Evolutionary conservation across 192 early-diverging fungal species (phyloP).

Genomic region (Coemansia sp.): DNA sequence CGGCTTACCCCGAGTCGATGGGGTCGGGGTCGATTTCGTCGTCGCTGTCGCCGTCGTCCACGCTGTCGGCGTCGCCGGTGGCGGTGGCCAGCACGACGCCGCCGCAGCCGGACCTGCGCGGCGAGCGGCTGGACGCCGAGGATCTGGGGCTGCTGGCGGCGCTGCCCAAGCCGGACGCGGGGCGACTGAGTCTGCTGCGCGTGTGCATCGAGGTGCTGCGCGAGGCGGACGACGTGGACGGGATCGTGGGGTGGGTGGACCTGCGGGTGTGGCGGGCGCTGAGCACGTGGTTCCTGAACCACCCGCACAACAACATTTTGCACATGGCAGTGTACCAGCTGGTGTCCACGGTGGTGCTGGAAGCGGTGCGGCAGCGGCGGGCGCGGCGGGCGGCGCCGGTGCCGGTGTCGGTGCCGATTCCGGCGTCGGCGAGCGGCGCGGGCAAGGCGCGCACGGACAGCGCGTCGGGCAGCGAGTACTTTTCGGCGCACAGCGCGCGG

Average conservation of each 20-base stretch:
- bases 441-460: background rate
- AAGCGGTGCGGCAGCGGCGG: constrained; percentile 38
- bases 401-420: background rate
- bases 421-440: background rate
- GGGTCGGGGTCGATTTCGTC: constrained; percentile 43
- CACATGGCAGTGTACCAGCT: constrained; percentile 45
- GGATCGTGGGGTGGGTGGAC: constrained; percentile 46
- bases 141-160: constrained; percentile 30
- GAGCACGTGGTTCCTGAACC: constrained; percentile 47
- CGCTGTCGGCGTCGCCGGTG: constrained; percentile 46
- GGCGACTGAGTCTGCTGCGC: constrained; percentile 35
- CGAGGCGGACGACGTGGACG: constrained; percentile 42
- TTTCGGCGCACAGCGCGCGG: background rate
- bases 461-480: constrained; percentile 1
- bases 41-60: constrained; percentile 49
- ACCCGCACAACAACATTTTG: constrained; percentile 50
- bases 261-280: constrained; percentile 49
- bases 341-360: constrained; percentile 29
- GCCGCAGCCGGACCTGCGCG: constrained; percentile 10
- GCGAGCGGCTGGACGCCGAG: constrained; percentile 33
- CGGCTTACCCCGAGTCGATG: constrained; percentile 38
- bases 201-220: constrained; percentile 42
- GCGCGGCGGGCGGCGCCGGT: background rate
- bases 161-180: constrained; percentile 38
- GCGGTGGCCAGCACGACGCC: constrained; percentile 43